Conservation (phyloP, 164 flowering plant species). For the Macadamia integrifolia region DNA sequence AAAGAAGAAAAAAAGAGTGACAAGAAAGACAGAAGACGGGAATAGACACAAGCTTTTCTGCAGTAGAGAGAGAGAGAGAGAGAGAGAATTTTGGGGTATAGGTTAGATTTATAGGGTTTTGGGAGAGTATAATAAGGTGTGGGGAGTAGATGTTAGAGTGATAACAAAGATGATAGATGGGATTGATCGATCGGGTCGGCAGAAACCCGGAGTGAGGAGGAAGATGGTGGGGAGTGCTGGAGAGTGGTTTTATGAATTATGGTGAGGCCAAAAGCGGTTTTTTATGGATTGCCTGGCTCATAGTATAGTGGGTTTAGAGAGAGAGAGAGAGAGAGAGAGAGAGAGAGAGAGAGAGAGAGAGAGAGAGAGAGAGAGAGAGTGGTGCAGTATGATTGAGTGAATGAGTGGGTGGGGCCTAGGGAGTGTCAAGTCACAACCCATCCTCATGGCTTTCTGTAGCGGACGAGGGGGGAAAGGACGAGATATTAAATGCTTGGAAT, state of each 20-base stretch:
- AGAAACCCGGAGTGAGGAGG: constrained; percentile 1
- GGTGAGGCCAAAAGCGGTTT: constrained; percentile 15
- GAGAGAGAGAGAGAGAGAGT: neutral
- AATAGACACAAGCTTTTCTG: no score
- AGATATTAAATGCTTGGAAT: constrained; percentile 10
- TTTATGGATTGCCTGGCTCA: neutral
- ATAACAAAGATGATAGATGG: constrained; percentile 10
- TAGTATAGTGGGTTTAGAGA: neutral
- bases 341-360: no score
- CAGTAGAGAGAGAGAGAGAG: neutral
- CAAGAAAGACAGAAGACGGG: no score
- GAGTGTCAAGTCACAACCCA: constrained; percentile 3
- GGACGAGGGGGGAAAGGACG: constrained; percentile 18
- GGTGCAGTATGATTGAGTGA: constrained; percentile 9
- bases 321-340: neutral
- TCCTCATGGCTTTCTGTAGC: constrained; percentile 6
- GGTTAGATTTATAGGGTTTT: neutral
- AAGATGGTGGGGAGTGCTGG: constrained; percentile 1
- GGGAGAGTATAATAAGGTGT: no score
- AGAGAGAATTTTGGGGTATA: neutral
- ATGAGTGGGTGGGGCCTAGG: constrained; percentile 15
- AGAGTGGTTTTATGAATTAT: constrained; percentile 7
- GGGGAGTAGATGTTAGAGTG: neutral
- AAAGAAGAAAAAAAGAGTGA: neutral
- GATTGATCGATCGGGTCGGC: constrained; percentile 12